Evolutionary conservation across 306 rosid genomes (phyloP), one percentile per base, ranked within the genome.

Genomic region (Fagus crenata): DNA sequence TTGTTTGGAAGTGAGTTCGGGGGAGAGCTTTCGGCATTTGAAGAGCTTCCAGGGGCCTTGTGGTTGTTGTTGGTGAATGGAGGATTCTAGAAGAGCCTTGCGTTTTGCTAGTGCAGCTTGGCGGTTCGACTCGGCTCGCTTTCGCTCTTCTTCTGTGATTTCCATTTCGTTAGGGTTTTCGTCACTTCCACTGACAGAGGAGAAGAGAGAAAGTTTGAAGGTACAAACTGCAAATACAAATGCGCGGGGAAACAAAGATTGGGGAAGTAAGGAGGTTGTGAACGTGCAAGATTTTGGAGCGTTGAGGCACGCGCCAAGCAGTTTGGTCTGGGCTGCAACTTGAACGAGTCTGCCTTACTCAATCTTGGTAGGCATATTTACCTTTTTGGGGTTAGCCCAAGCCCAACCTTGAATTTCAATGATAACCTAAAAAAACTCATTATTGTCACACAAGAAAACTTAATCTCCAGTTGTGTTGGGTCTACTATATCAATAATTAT

Each of bases 41-140:
- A 87, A 86, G 72, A 93, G 93, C 32, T 85, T 81, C 88, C 93
- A 90, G 0, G 86, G 88, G 5, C 78, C 74, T 53, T 73, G 81
- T 9, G 67, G 40, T 17, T 3, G 14, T n/a, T 73, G 49, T 36
- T 61, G 65, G 18, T 36, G 76, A 18, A 56, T 58, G 65, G 58
- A 69, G 67, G 90, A 80, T 79, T 92, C 89, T 33, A 78, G 31
- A 67, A 89, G 75, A 0, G 88, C 91, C 74, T 89, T 89, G 65
- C 97, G 96, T 81, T 89, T 94, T 6, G 90, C 95, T 53, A 94
- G 35, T 69, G 97, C 98, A 0, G 95, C 97, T 18, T 79, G 61
- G 7, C 95, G 95, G 73, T 94, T 94, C 22, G 93, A 87, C 80
- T 94, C 93, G 5, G 86, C 88, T 82, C 86, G 92, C 55, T 82